Base-by-base conservation (phyloP, 2,329 filamentous ascomycete genomes). In the Hortaea werneckii region DNA sequence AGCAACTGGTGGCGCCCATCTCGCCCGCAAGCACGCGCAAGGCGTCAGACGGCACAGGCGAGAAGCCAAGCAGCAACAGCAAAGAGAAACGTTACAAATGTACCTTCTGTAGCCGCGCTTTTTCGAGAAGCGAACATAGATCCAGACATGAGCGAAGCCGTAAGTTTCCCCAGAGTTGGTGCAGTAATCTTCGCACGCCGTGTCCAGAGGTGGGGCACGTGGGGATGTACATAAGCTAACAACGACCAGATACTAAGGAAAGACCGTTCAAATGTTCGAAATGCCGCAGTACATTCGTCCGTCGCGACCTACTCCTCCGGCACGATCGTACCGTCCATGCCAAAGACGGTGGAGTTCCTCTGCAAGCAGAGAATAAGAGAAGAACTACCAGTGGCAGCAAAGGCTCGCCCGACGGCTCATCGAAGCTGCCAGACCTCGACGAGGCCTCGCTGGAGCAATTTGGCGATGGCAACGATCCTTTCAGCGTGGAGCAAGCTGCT, bases 271-370 rank as follows among this genome's bases (percentile, higher is more conserved):
- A 96, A 68, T 98, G 92, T 71, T 78, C 87, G 74, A 98, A 98
- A 73, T 98, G 92, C 70, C 80, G 89, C 63, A 95, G 89, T 75
- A 98, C 92, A 51, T 98, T 98, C 66, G 92, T 98, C 60, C 87
- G 92, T 66, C 87, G 92, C 69, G 92, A 98, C 71, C 78, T 98
- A 52, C 82, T 98, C 44, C 81, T 98, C 56, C 85, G 92, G 67
- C 92, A 98, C 73, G 92, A 98, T 69, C 86, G 92, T 61, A 98
- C 92, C 54, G 92, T 98, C 54, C 92, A 98, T 70, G 92, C 92
- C 52, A 96, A 96, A 72, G 92, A 98, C 72, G 90, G 90, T 58
- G 90, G 92, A 55, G 79, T 92, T 43, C 90, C 90, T 54, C 79
- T 96, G 40, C 88, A 94, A 67, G 94, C 88, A 67, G 92, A 96